Base-by-base conservation (phyloP, 805 yeast species). In the Wickerhamiella dianesei region DNA sequence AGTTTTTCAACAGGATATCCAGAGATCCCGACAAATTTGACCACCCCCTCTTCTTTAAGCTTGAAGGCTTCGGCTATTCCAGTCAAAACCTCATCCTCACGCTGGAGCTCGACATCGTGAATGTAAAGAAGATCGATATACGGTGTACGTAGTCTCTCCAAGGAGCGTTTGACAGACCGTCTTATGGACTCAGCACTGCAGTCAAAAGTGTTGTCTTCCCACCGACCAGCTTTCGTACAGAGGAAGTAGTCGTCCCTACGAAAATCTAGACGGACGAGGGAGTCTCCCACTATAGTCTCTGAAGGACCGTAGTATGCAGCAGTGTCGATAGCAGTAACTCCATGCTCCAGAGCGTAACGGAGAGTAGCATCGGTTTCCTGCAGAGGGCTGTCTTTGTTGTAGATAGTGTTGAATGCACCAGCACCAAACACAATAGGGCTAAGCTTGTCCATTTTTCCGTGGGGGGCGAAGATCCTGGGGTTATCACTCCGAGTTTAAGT, bases 251-350 rank as follows among this genome's bases (percentile, higher is more conserved):
- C 58, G 3, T 79, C 79, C 49, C 97, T 71, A 0, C 77, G 70
- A 43, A 59, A 60, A 36, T 70, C 68, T 6, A 66, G 44, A 3
- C 61, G 53, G 20, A 63, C 60, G 53, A 88, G 64, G 0, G 87
- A 89, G 14, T 69, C 50, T 1, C 97, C 96, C 4, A 84, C 59
- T 13, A 88, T 53, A 17, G 64, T 69, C 58, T 88, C 97, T 3
- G 94, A 82, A 0, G 85, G 85, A 0, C 96, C 96, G 60, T 88
- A 88, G 64, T 84, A 87, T 3, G 96, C 96, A 0, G 96, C 83
- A 0, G 96, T 86, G 59, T 88, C 96, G 35, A 88, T 69, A 1
- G 94, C 92, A 41, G 71, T 73, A 50, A 85, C 67, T 0, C 96
- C 96, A 21, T 69, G 59, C 18, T 67, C 64, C 56, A 88, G 79